These are phyloP conservation scores for Epichloe hybrida DNA, from an alignment of 2,329 filamentous ascomycete species.

Conservation along the genomic window DNA sequence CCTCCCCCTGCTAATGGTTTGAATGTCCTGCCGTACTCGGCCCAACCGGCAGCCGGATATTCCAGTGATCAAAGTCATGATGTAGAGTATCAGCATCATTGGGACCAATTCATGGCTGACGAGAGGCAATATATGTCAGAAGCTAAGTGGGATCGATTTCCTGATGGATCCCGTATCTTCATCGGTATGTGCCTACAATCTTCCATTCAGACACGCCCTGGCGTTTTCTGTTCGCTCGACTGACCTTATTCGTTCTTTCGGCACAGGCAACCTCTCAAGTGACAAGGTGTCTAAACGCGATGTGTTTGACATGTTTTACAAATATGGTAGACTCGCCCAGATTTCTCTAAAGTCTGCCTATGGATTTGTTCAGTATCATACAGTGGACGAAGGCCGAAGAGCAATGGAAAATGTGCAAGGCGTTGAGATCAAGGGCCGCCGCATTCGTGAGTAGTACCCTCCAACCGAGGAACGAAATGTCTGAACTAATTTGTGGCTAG, in stretches of 20 bases:
- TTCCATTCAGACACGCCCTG: slow-evolving; percentile 1
- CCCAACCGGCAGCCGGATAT: slow-evolving; percentile 14
- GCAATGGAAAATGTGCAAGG: slow-evolving; percentile 73
- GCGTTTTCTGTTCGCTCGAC: slow-evolving; percentile 2
- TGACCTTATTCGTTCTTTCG: slow-evolving; percentile 12
- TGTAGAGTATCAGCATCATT: slow-evolving; percentile 46
- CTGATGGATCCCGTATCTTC: slow-evolving; percentile 63
- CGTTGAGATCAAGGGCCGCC: slow-evolving; percentile 69
- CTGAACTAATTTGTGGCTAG: slow-evolving; percentile 26
- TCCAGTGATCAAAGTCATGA: slow-evolving; percentile 21
- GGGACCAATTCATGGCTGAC: slow-evolving; percentile 59
- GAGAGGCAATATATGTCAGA: slow-evolving; percentile 65
- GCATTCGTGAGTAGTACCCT: slow-evolving; percentile 62
- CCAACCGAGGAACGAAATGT: not conserved
- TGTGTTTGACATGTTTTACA: slow-evolving; percentile 81
- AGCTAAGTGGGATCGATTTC: slow-evolving; percentile 71
- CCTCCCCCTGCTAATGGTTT: slow-evolving; percentile 16
- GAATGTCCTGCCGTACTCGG: slow-evolving; percentile 15
- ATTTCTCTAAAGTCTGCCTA: slow-evolving; percentile 95
- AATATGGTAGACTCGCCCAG: slow-evolving; percentile 76
- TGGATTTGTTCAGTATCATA: slow-evolving; percentile 90
- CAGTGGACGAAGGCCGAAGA: slow-evolving; percentile 55
- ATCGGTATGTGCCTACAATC: slow-evolving; percentile 45
- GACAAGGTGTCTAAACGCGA: slow-evolving; percentile 90
- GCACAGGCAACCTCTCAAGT: slow-evolving; percentile 71